Base-by-base conservation (phyloP, 2,329 filamentous ascomycete genomes). In the Purpureocillium lavendulum region DNA sequence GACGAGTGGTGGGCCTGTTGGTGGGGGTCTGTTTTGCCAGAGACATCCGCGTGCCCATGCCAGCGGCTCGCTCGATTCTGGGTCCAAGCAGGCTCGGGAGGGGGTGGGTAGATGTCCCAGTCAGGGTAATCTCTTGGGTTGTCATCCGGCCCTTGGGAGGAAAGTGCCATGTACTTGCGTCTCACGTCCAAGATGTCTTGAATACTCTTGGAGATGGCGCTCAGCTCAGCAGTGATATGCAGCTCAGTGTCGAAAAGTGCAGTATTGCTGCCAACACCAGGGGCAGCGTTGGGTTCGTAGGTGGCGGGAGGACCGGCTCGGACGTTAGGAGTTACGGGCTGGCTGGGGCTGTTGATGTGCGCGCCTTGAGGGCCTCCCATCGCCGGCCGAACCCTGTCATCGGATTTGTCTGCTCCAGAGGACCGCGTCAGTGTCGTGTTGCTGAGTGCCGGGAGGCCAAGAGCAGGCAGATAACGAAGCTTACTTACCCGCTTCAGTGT, bases 31-130 rank as follows among this genome's bases (percentile, higher is more conserved):
- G n/a, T n/a, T n/a, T n/a, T n/a, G n/a, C n/a, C n/a, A n/a, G n/a
- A n/a, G n/a, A n/a, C n/a, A n/a, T n/a, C n/a, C n/a, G n/a, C n/a
- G n/a, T n/a, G n/a, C 33, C 50, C 21, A 10, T 26, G 21, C 21
- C 21, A 17, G 38, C 38, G 39, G 15, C 41, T 47, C 7, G 43
- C 45, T 4, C 39, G 55, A 52, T 40, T 59, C 52, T 43, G 60
- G 53, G 38, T 59, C 90, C 92, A 97, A 3, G 87, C 86, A 13
- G 92, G 92, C 53, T 94, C 86, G 6, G 90, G 92, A 4, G 89
- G 89, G 12, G 86, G 80, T 9, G 92, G 92, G 53, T 97, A 97
- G 33, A 98, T 87, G 39, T 75, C 73, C 90, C 90, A 98, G 36
- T 71, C 75, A 1, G 81, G 73, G 14, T 84, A 77, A 57, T 97